phyloP scores from a whole-genome alignment of 129 eudicot genomes.

The Flaveria sonorensis region DNA sequence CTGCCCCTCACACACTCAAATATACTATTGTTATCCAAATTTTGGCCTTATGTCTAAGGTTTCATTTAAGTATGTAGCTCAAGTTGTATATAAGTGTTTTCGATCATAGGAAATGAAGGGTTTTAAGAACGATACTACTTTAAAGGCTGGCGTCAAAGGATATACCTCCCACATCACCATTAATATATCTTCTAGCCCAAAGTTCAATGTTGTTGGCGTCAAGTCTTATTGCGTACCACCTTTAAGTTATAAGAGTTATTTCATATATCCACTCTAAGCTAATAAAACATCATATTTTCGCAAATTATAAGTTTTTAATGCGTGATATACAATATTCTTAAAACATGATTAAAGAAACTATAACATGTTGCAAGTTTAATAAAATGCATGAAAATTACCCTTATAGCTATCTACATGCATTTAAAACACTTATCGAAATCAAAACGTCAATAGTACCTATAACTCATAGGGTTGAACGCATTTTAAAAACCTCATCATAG shows the following conservation, averaged over 20 bases:
- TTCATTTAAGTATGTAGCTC: neutral
- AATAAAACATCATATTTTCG: no score
- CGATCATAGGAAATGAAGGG: neutral
- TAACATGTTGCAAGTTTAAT: no score
- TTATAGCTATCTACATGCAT: no score
- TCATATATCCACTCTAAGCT: no score
- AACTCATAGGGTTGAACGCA: no score
- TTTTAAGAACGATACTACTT: neutral
- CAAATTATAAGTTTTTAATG: no score
- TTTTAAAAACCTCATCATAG: no score
- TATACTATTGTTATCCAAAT: neutral
- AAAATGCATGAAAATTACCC: no score
- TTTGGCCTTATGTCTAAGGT: neutral
- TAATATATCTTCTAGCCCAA: neutral
- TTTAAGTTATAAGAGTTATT: neutral
- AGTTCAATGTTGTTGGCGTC: neutral
- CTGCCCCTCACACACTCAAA: constrained; percentile 12
- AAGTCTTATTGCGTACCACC: neutral
- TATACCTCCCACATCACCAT: neutral
- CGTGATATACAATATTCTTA: no score
- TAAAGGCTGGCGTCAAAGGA: neutral
- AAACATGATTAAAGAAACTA: no score
- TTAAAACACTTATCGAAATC: no score
- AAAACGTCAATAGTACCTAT: no score
- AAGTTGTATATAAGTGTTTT: neutral